Conservation (phyloP, 140 eudicot species). For the Stevia rebaudiana region DNA sequence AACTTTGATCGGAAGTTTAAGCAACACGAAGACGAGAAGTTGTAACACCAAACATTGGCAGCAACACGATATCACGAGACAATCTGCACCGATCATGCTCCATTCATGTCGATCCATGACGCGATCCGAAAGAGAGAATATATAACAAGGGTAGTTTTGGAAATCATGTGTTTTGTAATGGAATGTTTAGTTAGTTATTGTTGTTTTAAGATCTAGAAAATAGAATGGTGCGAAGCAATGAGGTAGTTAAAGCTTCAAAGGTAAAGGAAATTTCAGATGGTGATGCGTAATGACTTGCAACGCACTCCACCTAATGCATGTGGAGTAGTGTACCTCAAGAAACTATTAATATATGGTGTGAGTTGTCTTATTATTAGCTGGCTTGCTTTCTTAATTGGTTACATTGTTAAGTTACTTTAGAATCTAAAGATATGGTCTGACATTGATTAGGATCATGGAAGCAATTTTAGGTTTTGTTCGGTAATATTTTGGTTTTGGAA, state of each 20-base stretch:
- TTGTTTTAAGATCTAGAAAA: constrained; percentile 30
- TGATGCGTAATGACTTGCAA: constrained; percentile 35
- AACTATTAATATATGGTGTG: background rate
- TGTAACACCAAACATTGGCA: constrained; percentile 75
- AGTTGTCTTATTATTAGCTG: constrained; percentile 14
- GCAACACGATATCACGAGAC: constrained; percentile 74
- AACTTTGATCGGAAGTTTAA: constrained; percentile 48
- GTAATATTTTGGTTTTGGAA: background rate
- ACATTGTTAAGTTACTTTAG: constrained; percentile 20
- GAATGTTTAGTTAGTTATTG: constrained; percentile 35
- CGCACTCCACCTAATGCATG: constrained; percentile 26
- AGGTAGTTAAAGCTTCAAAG: constrained; percentile 27
- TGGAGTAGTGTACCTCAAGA: constrained; percentile 27
- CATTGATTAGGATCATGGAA: constrained; percentile 11
- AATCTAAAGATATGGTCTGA: constrained; percentile 23
- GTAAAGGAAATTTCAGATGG: constrained; percentile 11
- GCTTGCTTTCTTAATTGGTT: constrained; percentile 23
- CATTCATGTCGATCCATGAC: constrained; percentile 41
- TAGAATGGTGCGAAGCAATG: constrained; percentile 43
- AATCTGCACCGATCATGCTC: constrained; percentile 64
- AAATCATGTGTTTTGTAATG: constrained; percentile 37
- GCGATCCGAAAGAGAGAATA: background rate
- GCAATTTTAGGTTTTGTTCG: constrained; percentile 2
- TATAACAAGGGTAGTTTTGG: constrained; percentile 15
- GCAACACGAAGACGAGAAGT: constrained; percentile 48